Evolutionary conservation across 768 basidiomycete genomes (phyloP).

Genomic region (Tubosaeta brunneosetosa): DNA sequence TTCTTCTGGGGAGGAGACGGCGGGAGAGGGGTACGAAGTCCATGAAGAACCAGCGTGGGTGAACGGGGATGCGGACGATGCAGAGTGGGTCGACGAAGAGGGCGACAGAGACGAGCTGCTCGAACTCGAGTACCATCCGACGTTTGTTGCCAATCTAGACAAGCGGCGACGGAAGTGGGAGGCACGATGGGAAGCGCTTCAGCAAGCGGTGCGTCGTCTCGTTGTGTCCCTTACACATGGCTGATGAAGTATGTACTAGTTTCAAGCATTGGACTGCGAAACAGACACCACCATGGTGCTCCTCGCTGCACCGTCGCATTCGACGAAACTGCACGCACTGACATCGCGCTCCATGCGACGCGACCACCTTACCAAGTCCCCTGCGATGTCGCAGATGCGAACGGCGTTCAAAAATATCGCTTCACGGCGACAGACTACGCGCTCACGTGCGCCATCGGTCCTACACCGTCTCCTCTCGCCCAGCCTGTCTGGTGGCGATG

Average conservation of each 20-base stretch:
- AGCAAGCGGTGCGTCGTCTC: slow-evolving; percentile 52
- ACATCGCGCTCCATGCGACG: slow-evolving; percentile 69
- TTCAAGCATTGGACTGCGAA: slow-evolving; percentile 74
- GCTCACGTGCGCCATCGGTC: slow-evolving; percentile 46
- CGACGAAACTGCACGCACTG: slow-evolving; percentile 57
- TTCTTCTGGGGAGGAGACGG: slow-evolving; percentile 74
- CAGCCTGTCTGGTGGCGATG: slow-evolving; percentile 45
- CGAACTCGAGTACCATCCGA: slow-evolving; percentile 73
- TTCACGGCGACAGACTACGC: slow-evolving; percentile 45
- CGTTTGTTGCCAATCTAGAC: slow-evolving; percentile 59
- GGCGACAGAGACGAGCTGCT: slow-evolving; percentile 67
- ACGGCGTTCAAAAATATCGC: slow-evolving; percentile 58
- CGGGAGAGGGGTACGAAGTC: slow-evolving; percentile 54
- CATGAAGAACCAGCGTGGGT: slow-evolving; percentile 39
- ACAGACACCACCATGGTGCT: slow-evolving; percentile 76
- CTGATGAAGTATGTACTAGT: slow-evolving; percentile 37
- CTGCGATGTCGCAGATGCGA: slow-evolving; percentile 50
- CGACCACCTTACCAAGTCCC: slow-evolving; percentile 43
- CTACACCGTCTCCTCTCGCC: slow-evolving; percentile 39
- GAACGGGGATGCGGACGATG: slow-evolving; percentile 29
- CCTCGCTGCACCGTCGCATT: slow-evolving; percentile 70
- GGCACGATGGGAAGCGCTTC: slow-evolving; percentile 66
- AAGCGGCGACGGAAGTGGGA: slow-evolving; percentile 72
- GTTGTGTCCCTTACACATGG: neutral
- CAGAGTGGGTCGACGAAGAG: slow-evolving; percentile 72